phyloP scores from a whole-genome alignment of 192 early-diverging fungal genomes.

The Diversispora epigaea region DNA sequence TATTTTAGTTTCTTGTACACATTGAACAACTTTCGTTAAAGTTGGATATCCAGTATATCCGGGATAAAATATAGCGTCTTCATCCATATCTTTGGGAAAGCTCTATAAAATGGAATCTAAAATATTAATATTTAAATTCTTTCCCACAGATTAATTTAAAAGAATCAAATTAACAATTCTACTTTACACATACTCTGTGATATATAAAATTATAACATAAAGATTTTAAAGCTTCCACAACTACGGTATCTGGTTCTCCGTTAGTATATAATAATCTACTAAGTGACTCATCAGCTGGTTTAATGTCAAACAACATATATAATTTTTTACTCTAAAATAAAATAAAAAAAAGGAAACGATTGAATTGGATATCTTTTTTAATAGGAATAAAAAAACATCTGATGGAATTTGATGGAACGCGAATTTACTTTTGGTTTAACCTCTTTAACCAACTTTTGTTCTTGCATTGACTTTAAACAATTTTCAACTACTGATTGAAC shows the following conservation, averaged over 20 bases:
- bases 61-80: background rate
- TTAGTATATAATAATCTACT: slow-evolving; percentile 22
- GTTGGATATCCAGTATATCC: background rate
- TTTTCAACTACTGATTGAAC: slow-evolving; percentile 9
- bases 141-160: background rate
- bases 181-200: slow-evolving; percentile 4
- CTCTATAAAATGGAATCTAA: slow-evolving; percentile 5
- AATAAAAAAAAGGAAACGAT: background rate
- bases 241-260: slow-evolving; percentile 12
- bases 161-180: background rate
- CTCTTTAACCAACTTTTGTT: slow-evolving; percentile 15
- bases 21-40: slow-evolving; percentile 8
- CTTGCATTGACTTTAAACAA: slow-evolving; percentile 14
- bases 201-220: slow-evolving; percentile 21
- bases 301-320: slow-evolving; percentile 18
- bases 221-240: slow-evolving; percentile 16
- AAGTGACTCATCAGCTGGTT: slow-evolving; percentile 17
- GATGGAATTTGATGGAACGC: background rate
- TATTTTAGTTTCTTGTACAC: slow-evolving; percentile 18
- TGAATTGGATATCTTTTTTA: background rate
- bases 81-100: slow-evolving; percentile 5
- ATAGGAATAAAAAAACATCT: background rate
- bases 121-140: background rate
- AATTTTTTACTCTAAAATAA: slow-evolving; percentile 14
- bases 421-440: slow-evolving; percentile 18